Conservation (phyloP, 2,329 filamentous ascomycete genomes). For the Nemania abortiva region DNA sequence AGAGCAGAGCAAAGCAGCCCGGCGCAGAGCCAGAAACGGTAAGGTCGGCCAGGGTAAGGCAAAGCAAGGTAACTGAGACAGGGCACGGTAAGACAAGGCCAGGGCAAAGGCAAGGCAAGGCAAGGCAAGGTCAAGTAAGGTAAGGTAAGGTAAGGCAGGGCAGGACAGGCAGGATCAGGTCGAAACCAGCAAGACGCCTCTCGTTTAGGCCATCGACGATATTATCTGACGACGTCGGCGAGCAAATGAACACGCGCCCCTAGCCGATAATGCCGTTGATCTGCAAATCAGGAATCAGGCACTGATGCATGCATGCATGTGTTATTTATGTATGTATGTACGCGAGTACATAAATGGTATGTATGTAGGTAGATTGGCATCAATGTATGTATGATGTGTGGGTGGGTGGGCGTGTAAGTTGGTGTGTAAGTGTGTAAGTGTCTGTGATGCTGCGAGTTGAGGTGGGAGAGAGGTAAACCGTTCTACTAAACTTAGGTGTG, state of each 20-base stretch:
- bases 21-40: background rate
- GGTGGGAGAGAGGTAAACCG: background rate
- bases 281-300: slow-evolving; percentile 24
- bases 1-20: background rate
- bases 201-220: slow-evolving; percentile 1
- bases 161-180: background rate
- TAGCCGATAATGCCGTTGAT: slow-evolving; percentile 24
- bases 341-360: background rate
- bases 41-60: background rate
- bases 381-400: too few relatives aligned
- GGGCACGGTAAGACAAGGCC: background rate
- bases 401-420: too few relatives aligned
- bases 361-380: background rate
- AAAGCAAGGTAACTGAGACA: background rate
- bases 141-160: background rate
- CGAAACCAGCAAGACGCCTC: background rate
- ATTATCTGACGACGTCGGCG: slow-evolving; percentile 26
- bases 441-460: background rate
- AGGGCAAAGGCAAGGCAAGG: background rate
- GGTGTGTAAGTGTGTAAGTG: too few relatives aligned
- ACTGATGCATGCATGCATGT: background rate
- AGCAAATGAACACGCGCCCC: background rate
- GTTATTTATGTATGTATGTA: too few relatives aligned
- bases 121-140: background rate
- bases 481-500: too few relatives aligned